Conservation (phyloP, 371 early-diverging fungal genomes). For the Mortierella sp. region DNA sequence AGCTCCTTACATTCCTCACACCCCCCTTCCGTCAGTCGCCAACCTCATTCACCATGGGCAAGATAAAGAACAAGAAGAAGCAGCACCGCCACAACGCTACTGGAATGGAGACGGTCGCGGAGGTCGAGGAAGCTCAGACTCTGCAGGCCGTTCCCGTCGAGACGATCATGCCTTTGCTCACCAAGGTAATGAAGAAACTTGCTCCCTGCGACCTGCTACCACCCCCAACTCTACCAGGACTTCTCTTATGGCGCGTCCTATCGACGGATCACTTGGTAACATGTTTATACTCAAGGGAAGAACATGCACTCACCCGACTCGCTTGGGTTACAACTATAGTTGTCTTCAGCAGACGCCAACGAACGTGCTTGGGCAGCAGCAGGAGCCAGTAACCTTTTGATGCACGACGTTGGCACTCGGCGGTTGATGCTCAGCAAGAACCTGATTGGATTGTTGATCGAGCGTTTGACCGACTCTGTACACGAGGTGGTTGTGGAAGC, state of each 20-base stretch:
- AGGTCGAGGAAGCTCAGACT: slow-evolving; percentile 16
- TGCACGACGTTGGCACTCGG: slow-evolving; percentile 69
- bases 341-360: slow-evolving; percentile 70
- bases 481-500: slow-evolving; percentile 83
- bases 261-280: no score
- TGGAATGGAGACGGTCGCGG: slow-evolving; percentile 41
- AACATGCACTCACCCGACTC: no score
- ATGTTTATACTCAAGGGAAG: no score
- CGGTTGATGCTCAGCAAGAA: slow-evolving; percentile 78
- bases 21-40: background rate
- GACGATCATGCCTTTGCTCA: slow-evolving; percentile 63
- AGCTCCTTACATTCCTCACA: background rate
- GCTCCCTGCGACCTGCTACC: no score
- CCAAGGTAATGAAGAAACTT: slow-evolving; percentile 58
- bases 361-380: slow-evolving; percentile 93
- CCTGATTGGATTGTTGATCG: slow-evolving; percentile 72
- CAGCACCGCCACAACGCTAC: slow-evolving; percentile 42
- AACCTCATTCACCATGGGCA: slow-evolving; percentile 35
- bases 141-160: slow-evolving; percentile 38
- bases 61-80: slow-evolving; percentile 50
- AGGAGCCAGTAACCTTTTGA: slow-evolving; percentile 80
- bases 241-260: no score
- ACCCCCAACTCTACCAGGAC: no score
- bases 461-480: slow-evolving; percentile 74
- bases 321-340: slow-evolving; percentile 59